phyloP scores from a whole-genome alignment of 768 basidiomycete genomes.

The Suillus variegatus region DNA sequence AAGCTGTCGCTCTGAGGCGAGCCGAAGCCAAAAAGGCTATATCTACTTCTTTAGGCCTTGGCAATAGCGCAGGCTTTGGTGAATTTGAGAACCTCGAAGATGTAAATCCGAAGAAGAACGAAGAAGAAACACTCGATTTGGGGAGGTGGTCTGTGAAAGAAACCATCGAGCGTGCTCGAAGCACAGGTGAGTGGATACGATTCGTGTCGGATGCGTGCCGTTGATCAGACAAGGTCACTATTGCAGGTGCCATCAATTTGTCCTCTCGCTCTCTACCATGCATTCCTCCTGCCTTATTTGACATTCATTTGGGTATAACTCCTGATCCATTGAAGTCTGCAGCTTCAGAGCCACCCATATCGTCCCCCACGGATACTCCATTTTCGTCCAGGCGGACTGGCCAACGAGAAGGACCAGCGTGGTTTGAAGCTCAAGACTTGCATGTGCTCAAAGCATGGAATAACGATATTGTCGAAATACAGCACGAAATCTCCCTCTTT shows the following conservation, averaged over 20 bases:
- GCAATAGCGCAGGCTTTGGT: constrained; percentile 27
- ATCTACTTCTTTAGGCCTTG: constrained; percentile 20
- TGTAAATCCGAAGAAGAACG: constrained; percentile 38
- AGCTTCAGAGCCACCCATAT: constrained; percentile 55
- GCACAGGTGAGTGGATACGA: constrained; percentile 59
- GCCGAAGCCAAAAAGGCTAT: constrained; percentile 73
- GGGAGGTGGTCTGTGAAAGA: constrained; percentile 72
- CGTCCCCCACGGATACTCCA: constrained; percentile 38
- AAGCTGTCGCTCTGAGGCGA: constrained; percentile 76
- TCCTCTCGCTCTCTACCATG: constrained; percentile 72
- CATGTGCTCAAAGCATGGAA: constrained; percentile 76
- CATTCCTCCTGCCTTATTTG: constrained; percentile 76
- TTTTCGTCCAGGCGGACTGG: constrained; percentile 39
- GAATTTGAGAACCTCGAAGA: constrained; percentile 50
- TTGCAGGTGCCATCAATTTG: constrained; percentile 72
- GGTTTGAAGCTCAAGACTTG: constrained; percentile 85
- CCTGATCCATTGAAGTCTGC: constrained; percentile 71
- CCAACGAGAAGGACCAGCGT: constrained; percentile 52
- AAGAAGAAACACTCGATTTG: constrained; percentile 46
- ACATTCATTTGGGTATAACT: constrained; percentile 75
- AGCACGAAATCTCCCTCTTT: constrained; percentile 82
- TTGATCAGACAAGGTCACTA: constrained; percentile 46
- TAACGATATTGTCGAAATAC: constrained; percentile 78
- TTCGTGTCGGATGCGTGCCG: constrained; percentile 38
- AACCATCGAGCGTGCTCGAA: constrained; percentile 75